These are phyloP conservation scores for Beta corolliflora DNA, from an alignment of 179 eudicot genomes.

Conservation along the genomic window DNA sequence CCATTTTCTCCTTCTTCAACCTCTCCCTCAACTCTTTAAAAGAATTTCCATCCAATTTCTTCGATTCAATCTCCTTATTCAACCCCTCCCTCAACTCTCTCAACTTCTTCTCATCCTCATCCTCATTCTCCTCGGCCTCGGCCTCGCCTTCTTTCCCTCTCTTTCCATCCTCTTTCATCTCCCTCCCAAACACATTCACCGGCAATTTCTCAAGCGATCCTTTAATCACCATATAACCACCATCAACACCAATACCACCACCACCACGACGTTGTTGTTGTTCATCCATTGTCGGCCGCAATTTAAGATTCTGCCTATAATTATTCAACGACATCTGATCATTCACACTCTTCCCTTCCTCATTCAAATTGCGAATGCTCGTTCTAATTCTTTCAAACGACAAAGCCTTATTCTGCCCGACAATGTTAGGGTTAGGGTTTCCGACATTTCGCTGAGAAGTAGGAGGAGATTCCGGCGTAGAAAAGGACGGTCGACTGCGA, in stretches of 20 bases:
- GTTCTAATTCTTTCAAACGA: too few species aligned
- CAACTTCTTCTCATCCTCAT: slow-evolving; percentile 39
- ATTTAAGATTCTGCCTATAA: slow-evolving; percentile 20
- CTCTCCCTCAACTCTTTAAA: slow-evolving; percentile 68
- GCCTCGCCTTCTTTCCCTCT: slow-evolving; percentile 8
- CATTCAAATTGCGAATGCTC: slow-evolving; percentile 1
- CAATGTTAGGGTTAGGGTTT: too few species aligned
- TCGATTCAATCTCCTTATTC: slow-evolving; percentile 10
- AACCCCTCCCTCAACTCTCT: slow-evolving; percentile 53
- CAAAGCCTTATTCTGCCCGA: too few species aligned
- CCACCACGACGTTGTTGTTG: neutral
- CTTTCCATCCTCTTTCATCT: slow-evolving; percentile 26
- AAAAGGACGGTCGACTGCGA: too few species aligned
- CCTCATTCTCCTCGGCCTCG: slow-evolving; percentile 11
- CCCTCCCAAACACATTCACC: slow-evolving; percentile 35
- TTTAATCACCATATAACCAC: slow-evolving; percentile 23
- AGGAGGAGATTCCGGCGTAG: too few species aligned
- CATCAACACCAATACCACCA: neutral
- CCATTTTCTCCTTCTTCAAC: slow-evolving; percentile 47
- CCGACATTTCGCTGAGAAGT: too few species aligned
- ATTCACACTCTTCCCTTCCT: neutral
- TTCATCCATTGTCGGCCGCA: slow-evolving; percentile 15
- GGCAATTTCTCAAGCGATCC: slow-evolving; percentile 35
- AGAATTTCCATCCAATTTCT: slow-evolving; percentile 45
- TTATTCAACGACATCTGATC: slow-evolving; percentile 25